Conservation (phyloP, 2,329 filamentous ascomycete genomes). For the Teratosphaeria viscida region DNA sequence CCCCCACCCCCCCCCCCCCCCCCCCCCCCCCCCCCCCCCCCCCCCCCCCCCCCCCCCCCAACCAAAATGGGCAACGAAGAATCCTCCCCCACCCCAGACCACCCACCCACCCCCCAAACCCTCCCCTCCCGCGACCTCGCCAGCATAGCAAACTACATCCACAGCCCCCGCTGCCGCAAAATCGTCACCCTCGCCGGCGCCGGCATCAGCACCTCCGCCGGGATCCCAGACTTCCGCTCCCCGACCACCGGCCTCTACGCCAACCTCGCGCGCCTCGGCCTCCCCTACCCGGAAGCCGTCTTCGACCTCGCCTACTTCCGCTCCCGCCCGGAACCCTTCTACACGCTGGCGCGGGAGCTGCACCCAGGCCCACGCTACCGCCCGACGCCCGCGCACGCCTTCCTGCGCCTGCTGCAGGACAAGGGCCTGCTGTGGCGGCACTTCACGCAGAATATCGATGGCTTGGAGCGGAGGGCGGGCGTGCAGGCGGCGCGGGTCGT, state of each 20-base stretch:
- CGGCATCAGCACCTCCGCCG: slow-evolving; percentile 65
- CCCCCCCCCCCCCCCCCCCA: too few species aligned
- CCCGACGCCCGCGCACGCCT: slow-evolving; percentile 82
- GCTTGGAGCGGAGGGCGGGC: slow-evolving; percentile 77
- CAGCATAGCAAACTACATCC: slow-evolving; percentile 72
- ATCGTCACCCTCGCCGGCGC: slow-evolving; percentile 79
- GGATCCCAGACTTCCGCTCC: slow-evolving; percentile 88
- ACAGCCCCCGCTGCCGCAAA: slow-evolving; percentile 51
- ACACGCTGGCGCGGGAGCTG: slow-evolving; percentile 79
- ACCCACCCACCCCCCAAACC: slow-evolving; percentile 49
- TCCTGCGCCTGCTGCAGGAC: slow-evolving; percentile 69
- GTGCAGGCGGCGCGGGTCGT: slow-evolving; percentile 72
- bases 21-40: too few species aligned
- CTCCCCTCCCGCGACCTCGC: slow-evolving; percentile 59
- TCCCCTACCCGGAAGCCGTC: slow-evolving; percentile 84
- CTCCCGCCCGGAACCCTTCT: slow-evolving; percentile 77
- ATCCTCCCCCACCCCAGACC: slow-evolving; percentile 55
- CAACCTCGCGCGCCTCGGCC: slow-evolving; percentile 74
- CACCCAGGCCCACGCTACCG: slow-evolving; percentile 74
- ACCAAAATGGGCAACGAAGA: slow-evolving; percentile 66
- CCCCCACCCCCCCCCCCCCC: too few species aligned
- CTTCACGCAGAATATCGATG: slow-evolving; percentile 98
- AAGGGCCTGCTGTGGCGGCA: slow-evolving; percentile 73
- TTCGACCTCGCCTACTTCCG: slow-evolving; percentile 90
- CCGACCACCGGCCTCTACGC: slow-evolving; percentile 89